These are phyloP conservation scores for Exobasidium cylindrosporum DNA, from an alignment of 1,284 basidiomycete genomes.

Conservation along the genomic window DNA sequence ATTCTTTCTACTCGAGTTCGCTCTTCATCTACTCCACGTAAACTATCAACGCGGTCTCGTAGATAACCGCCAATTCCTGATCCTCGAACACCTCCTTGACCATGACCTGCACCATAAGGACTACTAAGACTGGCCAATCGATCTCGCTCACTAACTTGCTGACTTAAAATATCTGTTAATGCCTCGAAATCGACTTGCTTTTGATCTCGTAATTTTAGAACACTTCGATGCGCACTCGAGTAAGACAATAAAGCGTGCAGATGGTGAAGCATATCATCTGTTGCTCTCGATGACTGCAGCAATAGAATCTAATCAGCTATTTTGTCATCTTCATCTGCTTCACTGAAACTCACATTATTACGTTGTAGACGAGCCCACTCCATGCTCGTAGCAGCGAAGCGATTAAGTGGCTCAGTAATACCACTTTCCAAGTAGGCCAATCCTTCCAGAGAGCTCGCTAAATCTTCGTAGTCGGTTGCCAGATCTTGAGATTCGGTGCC, in stretches of 20 bases:
- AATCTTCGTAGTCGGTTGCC: conserved; percentile 91
- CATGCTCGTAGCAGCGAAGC: conserved; percentile 88
- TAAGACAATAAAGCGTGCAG: conserved; percentile 85
- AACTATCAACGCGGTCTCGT: conserved; percentile 85
- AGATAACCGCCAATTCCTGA: conserved; percentile 74
- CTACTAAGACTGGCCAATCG: conserved; percentile 61
- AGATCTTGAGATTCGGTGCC: conserved; percentile 58
- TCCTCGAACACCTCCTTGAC: conserved; percentile 61
- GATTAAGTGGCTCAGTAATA: conserved; percentile 91
- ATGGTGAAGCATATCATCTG: conserved; percentile 73
- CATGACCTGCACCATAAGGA: conserved; percentile 42
- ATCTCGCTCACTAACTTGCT: conserved; percentile 85
- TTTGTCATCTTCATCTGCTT: no score
- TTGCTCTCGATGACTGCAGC: conserved; percentile 36
- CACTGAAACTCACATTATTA: conserved; percentile 33
- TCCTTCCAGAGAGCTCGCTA: conserved; percentile 90
- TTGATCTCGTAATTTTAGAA: conserved; percentile 91
- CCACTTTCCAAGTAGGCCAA: conserved; percentile 95
- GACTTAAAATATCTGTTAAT: conserved; percentile 87
- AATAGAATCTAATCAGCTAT: neutral
- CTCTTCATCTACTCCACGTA: conserved; percentile 90
- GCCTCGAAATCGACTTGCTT: conserved; percentile 99
- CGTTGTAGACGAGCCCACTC: conserved; percentile 62
- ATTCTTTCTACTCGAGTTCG: conserved; percentile 86
- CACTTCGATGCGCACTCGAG: conserved; percentile 80